Percentiles rank a stretch among this genome's conserved stretches.
Evolutionary conservation across 768 basidiomycete genomes (phyloP).

Genomic region (Pisolithus microcarpus): DNA sequence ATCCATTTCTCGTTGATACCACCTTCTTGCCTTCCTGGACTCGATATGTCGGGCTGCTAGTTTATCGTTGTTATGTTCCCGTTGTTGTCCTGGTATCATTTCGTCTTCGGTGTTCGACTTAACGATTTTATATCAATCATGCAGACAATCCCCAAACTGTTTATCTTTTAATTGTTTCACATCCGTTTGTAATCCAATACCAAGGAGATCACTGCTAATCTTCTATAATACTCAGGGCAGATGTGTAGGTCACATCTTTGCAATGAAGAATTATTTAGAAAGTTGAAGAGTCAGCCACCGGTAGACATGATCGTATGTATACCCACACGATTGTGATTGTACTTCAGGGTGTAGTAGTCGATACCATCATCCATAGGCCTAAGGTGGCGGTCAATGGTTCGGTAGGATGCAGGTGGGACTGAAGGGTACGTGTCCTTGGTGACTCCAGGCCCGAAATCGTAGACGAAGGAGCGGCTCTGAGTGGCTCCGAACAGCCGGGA

Average conservation of each 20-base stretch:
- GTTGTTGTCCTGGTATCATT: constrained; percentile 23
- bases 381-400: constrained; percentile 23
- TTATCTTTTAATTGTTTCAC: constrained; percentile 24
- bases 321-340: constrained; percentile 26
- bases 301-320: background rate
- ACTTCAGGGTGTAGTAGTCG: constrained; percentile 48
- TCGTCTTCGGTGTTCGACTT: constrained; percentile 17
- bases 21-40: constrained; percentile 3
- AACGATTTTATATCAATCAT: constrained; percentile 18
- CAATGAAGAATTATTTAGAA: background rate
- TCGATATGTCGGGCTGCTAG: constrained; percentile 10
- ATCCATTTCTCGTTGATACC: constrained; percentile 13
- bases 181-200: constrained; percentile 22
- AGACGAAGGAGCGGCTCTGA: constrained; percentile 68
- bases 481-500: constrained; percentile 75
- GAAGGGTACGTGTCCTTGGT: constrained; percentile 47
- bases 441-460: constrained; percentile 70
- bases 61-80: constrained; percentile 9
- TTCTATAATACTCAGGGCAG: constrained; percentile 6
- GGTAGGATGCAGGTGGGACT: constrained; percentile 12
- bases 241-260: constrained; percentile 3
- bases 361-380: constrained; percentile 31
- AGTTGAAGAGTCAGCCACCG: too few relatives aligned
- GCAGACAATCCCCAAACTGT: constrained; percentile 21
- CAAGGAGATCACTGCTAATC: constrained; percentile 18